phyloP scores from a whole-genome alignment of 352 stramenopile genomes.

The Peronospora belbahrii region DNA sequence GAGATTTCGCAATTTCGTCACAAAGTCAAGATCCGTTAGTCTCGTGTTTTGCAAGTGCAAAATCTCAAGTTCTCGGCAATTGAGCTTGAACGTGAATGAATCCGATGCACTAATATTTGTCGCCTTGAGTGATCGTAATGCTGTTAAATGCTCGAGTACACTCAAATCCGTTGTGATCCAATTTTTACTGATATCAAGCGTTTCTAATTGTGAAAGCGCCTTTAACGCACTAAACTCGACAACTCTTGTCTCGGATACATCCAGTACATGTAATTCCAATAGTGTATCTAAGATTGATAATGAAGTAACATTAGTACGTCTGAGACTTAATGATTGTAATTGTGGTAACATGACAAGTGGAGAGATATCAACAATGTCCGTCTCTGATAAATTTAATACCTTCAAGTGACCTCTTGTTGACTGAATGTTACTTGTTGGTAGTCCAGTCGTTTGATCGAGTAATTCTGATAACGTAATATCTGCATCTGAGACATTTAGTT shows the following conservation, averaged over 20 bases:
- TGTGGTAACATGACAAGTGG: conserved; percentile 22
- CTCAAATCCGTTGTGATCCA: conserved; percentile 29
- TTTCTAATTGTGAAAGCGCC: conserved; percentile 18
- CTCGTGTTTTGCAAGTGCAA: conserved; percentile 39
- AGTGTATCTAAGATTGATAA: conserved; percentile 26
- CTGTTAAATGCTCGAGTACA: conserved; percentile 22
- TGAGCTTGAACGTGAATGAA: conserved; percentile 22
- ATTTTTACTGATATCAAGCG: conserved; percentile 41
- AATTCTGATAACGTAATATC: conserved; percentile 25
- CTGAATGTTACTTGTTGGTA: background rate
- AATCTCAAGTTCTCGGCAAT: conserved; percentile 24
- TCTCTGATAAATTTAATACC: conserved; percentile 28
- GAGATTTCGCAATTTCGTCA: conserved; percentile 9
- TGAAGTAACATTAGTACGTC: conserved; percentile 25
- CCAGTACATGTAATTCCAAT: conserved; percentile 24
- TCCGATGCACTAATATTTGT: conserved; percentile 30
- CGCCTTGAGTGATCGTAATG: conserved; percentile 30
- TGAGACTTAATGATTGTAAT: conserved; percentile 30
- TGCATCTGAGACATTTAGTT: conserved; percentile 31
- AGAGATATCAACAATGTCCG: conserved; percentile 26
- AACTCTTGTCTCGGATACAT: conserved; percentile 36
- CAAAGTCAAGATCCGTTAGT: conserved; percentile 34
- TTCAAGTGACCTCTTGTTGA: conserved; percentile 8
- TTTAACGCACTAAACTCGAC: conserved; percentile 30
- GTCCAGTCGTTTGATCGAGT: conserved; percentile 6